phyloP scores from a whole-genome alignment of 495 filamentous ascomycete species.

The Penicillium subrubescens region DNA sequence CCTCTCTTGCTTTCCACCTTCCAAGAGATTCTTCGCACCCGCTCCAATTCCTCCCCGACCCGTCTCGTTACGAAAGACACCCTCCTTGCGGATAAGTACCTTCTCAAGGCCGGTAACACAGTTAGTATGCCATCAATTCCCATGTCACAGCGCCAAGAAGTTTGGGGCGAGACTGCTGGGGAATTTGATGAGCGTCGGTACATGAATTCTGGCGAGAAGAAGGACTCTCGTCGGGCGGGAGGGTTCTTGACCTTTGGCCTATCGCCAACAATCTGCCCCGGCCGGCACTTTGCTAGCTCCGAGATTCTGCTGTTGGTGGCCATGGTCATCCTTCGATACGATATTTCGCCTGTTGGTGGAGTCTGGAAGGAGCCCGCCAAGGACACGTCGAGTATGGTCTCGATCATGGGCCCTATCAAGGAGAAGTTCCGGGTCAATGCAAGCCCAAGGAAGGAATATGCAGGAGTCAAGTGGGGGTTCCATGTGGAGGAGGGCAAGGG shows the following conservation, averaged over 20 bases:
- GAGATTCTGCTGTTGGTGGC: conserved; percentile 43
- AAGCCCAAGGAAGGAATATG: conserved; percentile 18
- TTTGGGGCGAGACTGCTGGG: conserved; percentile 31
- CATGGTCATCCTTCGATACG: conserved; percentile 43
- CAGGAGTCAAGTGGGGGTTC: conserved; percentile 29
- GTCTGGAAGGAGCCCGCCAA: conserved; percentile 23
- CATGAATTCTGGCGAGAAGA: conserved; percentile 15
- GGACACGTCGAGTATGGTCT: conserved; percentile 21
- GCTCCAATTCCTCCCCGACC: conserved; percentile 22
- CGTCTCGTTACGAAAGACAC: conserved; percentile 36
- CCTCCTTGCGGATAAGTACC: conserved; percentile 31
- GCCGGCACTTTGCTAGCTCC: conserved; percentile 48
- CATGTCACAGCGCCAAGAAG: conserved; percentile 20
- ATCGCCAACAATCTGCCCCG: conserved; percentile 47
- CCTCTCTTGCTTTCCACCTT: conserved; percentile 41
- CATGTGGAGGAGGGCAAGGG: conserved; percentile 28
- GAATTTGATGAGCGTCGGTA: conserved; percentile 39
- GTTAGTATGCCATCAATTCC: conserved; percentile 28
- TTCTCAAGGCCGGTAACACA: conserved; percentile 31
- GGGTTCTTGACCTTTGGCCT: conserved; percentile 47
- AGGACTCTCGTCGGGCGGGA: conserved; percentile 19
- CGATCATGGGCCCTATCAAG: conserved; percentile 18
- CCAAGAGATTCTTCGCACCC: conserved; percentile 41
- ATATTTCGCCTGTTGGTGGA: conserved; percentile 31
- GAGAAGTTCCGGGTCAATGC: conserved; percentile 24